Conservation (phyloP, 768 basidiomycete species). For the Amylocystis lapponica region DNA sequence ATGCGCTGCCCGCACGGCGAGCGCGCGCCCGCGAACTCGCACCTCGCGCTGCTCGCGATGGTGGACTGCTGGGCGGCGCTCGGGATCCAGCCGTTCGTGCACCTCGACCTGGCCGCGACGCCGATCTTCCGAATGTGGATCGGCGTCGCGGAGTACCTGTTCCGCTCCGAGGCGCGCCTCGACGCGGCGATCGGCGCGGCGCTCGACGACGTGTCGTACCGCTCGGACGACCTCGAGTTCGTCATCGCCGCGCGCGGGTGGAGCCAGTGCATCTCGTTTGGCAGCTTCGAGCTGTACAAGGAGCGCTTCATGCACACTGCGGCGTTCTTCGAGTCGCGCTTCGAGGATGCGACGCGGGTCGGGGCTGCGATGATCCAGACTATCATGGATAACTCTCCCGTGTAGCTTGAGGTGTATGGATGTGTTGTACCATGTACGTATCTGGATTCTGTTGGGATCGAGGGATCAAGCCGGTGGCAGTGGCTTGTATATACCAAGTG, state of each 20-base stretch:
- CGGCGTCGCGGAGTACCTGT: constrained; percentile 94
- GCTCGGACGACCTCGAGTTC: constrained; percentile 91
- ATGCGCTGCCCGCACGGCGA: constrained; percentile 1
- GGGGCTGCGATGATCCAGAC: constrained; percentile 89
- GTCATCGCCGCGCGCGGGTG: constrained; percentile 90
- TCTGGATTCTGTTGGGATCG: too few relatives aligned
- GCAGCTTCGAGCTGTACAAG: constrained; percentile 84
- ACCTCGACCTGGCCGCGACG: constrained; percentile 90
- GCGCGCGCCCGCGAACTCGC: constrained; percentile 61
- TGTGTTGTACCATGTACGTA: too few relatives aligned
- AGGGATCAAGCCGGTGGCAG: too few relatives aligned
- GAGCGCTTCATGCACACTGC: constrained; percentile 76
- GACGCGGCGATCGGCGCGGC: constrained; percentile 70
- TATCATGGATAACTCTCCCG: constrained; percentile 56
- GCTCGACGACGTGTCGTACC: constrained; percentile 68
- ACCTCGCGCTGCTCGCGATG: constrained; percentile 93
- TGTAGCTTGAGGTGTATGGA: too few relatives aligned
- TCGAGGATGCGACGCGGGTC: constrained; percentile 77
- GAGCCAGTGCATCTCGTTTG: constrained; percentile 94
- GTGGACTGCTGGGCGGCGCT: constrained; percentile 96
- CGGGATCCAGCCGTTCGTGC: constrained; percentile 81
- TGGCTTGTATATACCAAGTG: too few relatives aligned
- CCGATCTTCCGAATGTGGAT: constrained; percentile 96
- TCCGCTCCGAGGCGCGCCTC: constrained; percentile 61
- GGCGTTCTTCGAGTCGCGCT: constrained; percentile 78